Evolutionary conservation across 2,329 filamentous ascomycete genomes (phyloP), one percentile per base, ranked within the genome.

Genomic region (Clarireedia monteithiana): DNA sequence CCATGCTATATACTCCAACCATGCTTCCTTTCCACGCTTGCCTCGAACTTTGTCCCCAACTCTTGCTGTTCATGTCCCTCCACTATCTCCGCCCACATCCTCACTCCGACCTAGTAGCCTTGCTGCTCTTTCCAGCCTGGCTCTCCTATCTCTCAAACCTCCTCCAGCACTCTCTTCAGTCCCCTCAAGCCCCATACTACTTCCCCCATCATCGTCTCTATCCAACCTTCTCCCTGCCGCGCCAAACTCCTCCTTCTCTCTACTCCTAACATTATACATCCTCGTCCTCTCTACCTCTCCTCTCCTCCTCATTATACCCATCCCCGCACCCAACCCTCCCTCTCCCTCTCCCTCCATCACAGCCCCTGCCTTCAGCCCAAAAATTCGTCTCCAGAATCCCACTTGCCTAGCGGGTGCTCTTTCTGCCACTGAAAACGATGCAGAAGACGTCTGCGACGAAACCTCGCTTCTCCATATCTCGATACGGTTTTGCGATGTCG

Each of bases 391-490:
- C 52, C 52, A 54, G 27, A 49, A 54, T 12, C 44, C 30, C 17
- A 20, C n/a, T 27, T 36, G 45, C 48, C n/a, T 36, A 9, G 42
- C 44, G 17, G 39, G 3, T 9, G 45, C 36, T 2, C 40, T 46
- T 24, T 20, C n/a, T 20, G 40, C 34, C 9, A 38, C 14, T 7
- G 40, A 44, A 48, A 23, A 24, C 12, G 30, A 49, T 24, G 38
- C 34, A 24, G 52, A 54, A n/a, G 52, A 54, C 17, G 52, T 49
- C 27, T 30, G 52, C 17, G 52, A 54, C 24, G 40, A 44, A 2
- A 54, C 45, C 48, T 54, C 52, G 36, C 45, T 49, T 3, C 52
- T 46, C 52, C 52, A 54, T 24, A 54, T 48, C 9, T 54, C 45
- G 24, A 54, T 54, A 3, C 52, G 36, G 36, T 54, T 54, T 23